A percentile compares a stretch with the other conserved stretches of the same genome.
phyloP scores from a whole-genome alignment of 2,329 filamentous ascomycete species.

The Cladosporium velox region DNA sequence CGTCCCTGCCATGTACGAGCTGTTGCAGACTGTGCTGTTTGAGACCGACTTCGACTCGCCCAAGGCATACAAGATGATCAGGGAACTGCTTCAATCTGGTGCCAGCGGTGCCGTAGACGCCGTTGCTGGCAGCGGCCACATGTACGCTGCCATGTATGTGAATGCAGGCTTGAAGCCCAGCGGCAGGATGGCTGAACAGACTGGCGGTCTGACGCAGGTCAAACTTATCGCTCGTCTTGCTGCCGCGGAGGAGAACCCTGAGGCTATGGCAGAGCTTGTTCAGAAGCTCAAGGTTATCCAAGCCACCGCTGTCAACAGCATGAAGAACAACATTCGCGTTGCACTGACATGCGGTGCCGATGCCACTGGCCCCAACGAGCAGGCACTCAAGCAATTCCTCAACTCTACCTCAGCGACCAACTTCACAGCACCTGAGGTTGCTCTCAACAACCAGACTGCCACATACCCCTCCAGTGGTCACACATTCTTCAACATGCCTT shows the following conservation, averaged over 20 bases:
- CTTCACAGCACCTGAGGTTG: slow-evolving; percentile 29
- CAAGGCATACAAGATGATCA: slow-evolving; percentile 77
- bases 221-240: slow-evolving; percentile 80
- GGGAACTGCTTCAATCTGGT: slow-evolving; percentile 81
- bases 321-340: slow-evolving; percentile 62
- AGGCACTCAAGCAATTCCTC: slow-evolving; percentile 71
- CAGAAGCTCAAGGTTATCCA: slow-evolving; percentile 85
- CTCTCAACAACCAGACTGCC: slow-evolving; percentile 34
- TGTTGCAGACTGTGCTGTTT: slow-evolving; percentile 75
- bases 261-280: slow-evolving; percentile 60
- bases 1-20: slow-evolving; percentile 84
- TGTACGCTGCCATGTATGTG: slow-evolving; percentile 80
- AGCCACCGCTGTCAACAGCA: slow-evolving; percentile 68
- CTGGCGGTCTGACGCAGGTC: slow-evolving; percentile 87
- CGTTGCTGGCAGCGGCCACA: slow-evolving; percentile 86
- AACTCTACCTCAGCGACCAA: slow-evolving; percentile 22
- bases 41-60: slow-evolving; percentile 89
- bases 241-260: slow-evolving; percentile 69
- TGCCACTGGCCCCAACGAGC: slow-evolving; percentile 69
- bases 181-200: slow-evolving; percentile 76
- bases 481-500: slow-evolving; percentile 90
- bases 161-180: slow-evolving; percentile 75
- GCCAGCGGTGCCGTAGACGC: slow-evolving; percentile 89
- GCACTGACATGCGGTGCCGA: slow-evolving; percentile 84
- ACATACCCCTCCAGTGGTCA: slow-evolving; percentile 50